These are phyloP conservation scores for Termitomyces sp. DNA, from an alignment of 768 basidiomycete species.

Conservation along the genomic window DNA sequence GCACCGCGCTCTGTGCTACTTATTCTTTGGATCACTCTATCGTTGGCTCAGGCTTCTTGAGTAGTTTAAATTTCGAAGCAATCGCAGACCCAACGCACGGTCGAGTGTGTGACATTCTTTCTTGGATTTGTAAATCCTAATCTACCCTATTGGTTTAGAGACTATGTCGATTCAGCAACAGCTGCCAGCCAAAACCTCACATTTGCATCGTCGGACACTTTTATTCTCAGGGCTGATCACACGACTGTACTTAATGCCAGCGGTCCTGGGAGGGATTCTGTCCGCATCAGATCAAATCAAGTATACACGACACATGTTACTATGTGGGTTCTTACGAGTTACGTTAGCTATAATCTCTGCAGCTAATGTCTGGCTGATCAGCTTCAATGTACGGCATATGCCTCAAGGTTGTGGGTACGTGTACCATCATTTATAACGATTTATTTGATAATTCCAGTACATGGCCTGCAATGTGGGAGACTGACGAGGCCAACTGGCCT, in stretches of 20 bases:
- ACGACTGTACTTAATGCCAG: constrained; percentile 36
- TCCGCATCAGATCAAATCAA: constrained; percentile 46
- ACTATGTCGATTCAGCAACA: constrained; percentile 32
- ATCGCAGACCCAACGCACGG: constrained; percentile 57
- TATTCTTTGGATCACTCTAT: constrained; percentile 38
- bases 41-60: constrained; percentile 39
- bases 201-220: constrained; percentile 38
- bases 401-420: constrained; percentile 46
- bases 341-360: neutral
- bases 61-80: constrained; percentile 40
- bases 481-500: constrained; percentile 35
- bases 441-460: constrained; percentile 13
- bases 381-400: constrained; percentile 42
- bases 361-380: constrained; percentile 4
- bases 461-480: constrained; percentile 41
- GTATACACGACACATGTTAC: constrained; percentile 43
- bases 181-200: constrained; percentile 47
- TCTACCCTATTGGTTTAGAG: constrained; percentile 18
- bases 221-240: constrained; percentile 49
- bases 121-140: neutral
- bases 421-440: neutral
- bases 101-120: constrained; percentile 40
- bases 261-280: constrained; percentile 49
- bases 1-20: constrained; percentile 19
- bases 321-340: constrained; percentile 30